These are phyloP conservation scores for Tolypocladium nubicola DNA, from an alignment of 2,329 filamentous ascomycete genomes.

Conservation along the genomic window DNA sequence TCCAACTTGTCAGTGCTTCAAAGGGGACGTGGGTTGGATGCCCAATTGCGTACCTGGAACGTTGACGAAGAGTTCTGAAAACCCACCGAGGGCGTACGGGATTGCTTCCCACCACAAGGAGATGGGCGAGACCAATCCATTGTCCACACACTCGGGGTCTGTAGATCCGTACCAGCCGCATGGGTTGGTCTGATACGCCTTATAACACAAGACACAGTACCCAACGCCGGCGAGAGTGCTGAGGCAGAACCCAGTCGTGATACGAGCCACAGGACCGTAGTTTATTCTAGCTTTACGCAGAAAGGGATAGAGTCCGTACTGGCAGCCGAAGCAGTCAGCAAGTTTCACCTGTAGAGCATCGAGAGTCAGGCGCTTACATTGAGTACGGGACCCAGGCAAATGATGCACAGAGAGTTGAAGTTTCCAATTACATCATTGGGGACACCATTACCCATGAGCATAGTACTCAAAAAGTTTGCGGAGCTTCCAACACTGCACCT, in stretches of 20 bases:
- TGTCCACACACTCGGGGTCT: slow-evolving; percentile 9
- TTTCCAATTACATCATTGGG: slow-evolving; percentile 52
- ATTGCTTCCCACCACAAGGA: slow-evolving; percentile 13
- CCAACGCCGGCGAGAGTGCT: slow-evolving; percentile 41
- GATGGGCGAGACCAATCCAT: slow-evolving; percentile 12
- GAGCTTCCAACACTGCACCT: slow-evolving; percentile 19
- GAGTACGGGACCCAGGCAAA: slow-evolving; percentile 29
- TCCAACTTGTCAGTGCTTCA: background rate
- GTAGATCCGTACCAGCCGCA: slow-evolving; percentile 25
- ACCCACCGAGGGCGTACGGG: slow-evolving; percentile 15
- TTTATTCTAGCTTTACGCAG: slow-evolving; percentile 39
- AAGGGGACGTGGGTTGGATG: background rate
- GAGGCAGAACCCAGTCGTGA: slow-evolving; percentile 45
- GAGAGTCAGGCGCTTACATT: slow-evolving; percentile 6
- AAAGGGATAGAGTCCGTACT: slow-evolving; percentile 40
- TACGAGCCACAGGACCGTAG: slow-evolving; percentile 48
- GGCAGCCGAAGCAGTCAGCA: background rate
- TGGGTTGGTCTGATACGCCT: slow-evolving; percentile 44
- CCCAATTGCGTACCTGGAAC: slow-evolving; percentile 7
- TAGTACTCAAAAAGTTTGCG: slow-evolving; percentile 25
- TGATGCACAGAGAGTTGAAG: slow-evolving; percentile 48
- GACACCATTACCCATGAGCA: slow-evolving; percentile 35
- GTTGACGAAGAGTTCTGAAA: slow-evolving; percentile 17
- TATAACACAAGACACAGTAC: slow-evolving; percentile 44
- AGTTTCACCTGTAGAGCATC: background rate